Conservation (phyloP, 768 basidiomycete species). For the Mycena leptocephala region DNA sequence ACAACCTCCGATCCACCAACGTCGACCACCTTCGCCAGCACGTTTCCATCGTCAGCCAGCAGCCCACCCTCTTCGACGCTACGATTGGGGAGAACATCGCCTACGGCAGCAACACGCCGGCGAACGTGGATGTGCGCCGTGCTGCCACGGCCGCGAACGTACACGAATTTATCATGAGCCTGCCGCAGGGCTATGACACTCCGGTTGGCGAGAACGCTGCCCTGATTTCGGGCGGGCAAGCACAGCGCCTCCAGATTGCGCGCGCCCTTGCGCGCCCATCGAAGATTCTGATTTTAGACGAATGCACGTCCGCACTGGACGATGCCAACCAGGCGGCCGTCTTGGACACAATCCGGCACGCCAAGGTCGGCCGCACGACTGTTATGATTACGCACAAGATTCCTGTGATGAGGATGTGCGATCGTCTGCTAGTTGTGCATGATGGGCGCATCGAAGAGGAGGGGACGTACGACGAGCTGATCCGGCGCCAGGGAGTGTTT, state of each 20-base stretch:
- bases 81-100: conserved; percentile 18
- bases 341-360: conserved; percentile 73
- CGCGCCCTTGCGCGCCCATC: conserved; percentile 77
- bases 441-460: conserved; percentile 76
- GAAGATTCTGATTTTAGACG: conserved; percentile 81
- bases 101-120: conserved; percentile 7
- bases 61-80: conserved; percentile 21
- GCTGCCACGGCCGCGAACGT: conserved; percentile 78
- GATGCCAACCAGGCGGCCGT: conserved; percentile 78
- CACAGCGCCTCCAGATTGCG: conserved; percentile 84
- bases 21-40: conserved; percentile 17
- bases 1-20: conserved; percentile 18
- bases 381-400: conserved; percentile 87
- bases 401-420: conserved; percentile 82
- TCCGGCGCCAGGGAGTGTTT: conserved; percentile 61
- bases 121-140: neutral
- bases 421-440: conserved; percentile 77
- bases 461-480: conserved; percentile 71
- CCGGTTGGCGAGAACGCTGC: conserved; percentile 83
- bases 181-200: conserved; percentile 84
- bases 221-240: conserved; percentile 86
- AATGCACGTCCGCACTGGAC: conserved; percentile 85
- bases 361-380: conserved; percentile 76
- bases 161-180: conserved; percentile 77
- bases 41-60: conserved; percentile 23